These are phyloP conservation scores for Dovyalis caffra DNA, from an alignment of 345 rosid genomes.

Conservation along the genomic window DNA sequence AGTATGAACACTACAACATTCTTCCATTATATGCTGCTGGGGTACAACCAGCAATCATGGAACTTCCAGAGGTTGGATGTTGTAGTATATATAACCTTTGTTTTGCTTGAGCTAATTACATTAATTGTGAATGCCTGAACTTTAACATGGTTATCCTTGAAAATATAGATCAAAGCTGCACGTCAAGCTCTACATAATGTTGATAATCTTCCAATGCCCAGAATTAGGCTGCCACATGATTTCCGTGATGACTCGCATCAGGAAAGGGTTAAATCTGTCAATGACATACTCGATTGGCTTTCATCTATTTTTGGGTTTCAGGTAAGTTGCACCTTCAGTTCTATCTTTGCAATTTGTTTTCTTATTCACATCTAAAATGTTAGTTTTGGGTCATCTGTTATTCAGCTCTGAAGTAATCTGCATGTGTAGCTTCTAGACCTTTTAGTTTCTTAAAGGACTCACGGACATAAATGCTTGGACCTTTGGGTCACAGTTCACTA, in stretches of 20 bases:
- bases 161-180: slow-evolving; percentile 75
- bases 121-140: slow-evolving; percentile 7
- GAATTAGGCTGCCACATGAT: slow-evolving; percentile 17
- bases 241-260: slow-evolving; percentile 30
- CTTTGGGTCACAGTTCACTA: background rate
- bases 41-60: slow-evolving; percentile 70
- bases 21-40: slow-evolving; percentile 70
- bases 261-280: slow-evolving; percentile 43
- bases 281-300: slow-evolving; percentile 93
- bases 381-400: background rate
- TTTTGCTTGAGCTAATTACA: slow-evolving; percentile 6
- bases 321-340: slow-evolving; percentile 44
- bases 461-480: background rate
- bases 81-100: slow-evolving; percentile 13
- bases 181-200: slow-evolving; percentile 59
- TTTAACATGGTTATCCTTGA: slow-evolving; percentile 12
- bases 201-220: slow-evolving; percentile 59
- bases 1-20: slow-evolving; percentile 70
- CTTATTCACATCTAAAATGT: slow-evolving; percentile 8
- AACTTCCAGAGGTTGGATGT: slow-evolving; percentile 80
- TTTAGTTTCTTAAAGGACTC: background rate
- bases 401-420: background rate
- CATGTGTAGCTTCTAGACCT: slow-evolving; percentile 1
- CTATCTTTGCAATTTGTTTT: slow-evolving; percentile 12
- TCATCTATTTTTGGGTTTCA: slow-evolving; percentile 91